Evolutionary conservation across 208 protist genomes (phyloP).

Genomic region (Trypanosoma melophagium): DNA sequence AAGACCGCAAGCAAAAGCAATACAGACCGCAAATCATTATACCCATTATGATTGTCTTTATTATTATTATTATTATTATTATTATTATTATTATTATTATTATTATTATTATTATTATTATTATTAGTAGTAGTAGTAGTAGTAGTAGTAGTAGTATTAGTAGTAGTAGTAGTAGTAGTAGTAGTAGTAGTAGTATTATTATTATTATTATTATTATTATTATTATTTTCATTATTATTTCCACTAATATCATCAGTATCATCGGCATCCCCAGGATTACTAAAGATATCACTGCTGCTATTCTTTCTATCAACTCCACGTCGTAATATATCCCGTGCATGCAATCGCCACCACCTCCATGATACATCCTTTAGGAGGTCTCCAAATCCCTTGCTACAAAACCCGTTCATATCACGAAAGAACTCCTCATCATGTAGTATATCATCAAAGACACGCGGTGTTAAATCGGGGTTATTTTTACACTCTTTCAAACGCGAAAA

Average conservation of each 20-base stretch:
- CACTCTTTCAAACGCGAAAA: constrained; percentile 15
- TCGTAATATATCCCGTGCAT: constrained; percentile 38
- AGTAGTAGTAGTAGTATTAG: neutral
- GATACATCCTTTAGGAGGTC: constrained; percentile 54
- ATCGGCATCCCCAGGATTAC: neutral
- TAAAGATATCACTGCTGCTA: neutral
- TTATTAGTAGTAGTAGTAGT: neutral
- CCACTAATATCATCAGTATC: neutral
- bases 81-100: neutral
- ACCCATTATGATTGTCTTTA: constrained; percentile 6
- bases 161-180: neutral
- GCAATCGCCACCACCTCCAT: constrained; percentile 56
- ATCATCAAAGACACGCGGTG: constrained; percentile 39
- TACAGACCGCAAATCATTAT: constrained; percentile 51
- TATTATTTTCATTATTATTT: neutral
- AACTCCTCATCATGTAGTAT: constrained; percentile 72
- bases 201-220: neutral
- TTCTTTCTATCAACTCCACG: constrained; percentile 12
- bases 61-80: no score
- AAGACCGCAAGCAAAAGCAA: constrained; percentile 54
- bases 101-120: neutral
- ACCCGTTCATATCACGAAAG: constrained; percentile 54
- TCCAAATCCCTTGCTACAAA: constrained; percentile 41
- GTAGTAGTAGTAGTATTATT: neutral
- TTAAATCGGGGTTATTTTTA: neutral